Evolutionary conservation across 257 asterid genomes (phyloP), one percentile per base, ranked within the genome.

Genomic region (Catharanthus roseus): DNA sequence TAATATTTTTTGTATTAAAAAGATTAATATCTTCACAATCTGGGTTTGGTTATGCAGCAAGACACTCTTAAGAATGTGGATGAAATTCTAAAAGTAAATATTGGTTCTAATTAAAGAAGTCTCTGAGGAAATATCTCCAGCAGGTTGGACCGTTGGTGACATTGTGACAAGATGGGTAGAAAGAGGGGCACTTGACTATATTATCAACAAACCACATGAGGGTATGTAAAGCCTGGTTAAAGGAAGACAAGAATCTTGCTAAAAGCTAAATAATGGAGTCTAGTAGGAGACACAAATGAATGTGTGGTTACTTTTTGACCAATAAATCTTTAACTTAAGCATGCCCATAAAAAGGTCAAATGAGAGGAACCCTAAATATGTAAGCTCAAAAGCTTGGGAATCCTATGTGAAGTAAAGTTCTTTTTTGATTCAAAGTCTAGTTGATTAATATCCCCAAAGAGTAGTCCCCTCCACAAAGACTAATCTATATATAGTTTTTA

Each of bases 211-310:
- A 72, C 65, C 86, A 81, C 85, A 81, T 8, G 42, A 81, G 81
- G 82, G 63, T 63, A 70, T 72, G 74, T 80, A 86, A 89, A 86
- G 95, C 87, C 82, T 77, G 83, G 77, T 74, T 78, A 86, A 91
- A 91, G 95, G 66, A 83, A 75, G 82, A 74, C 95, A 85, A 85
- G 90, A 89, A 88, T 87, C 97, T 86, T 84, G 86, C 82, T 78
- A 86, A 90, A 91, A 89, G 93, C 93, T 73, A 89, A 75, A 76
- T 83, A 86, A 87, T 87, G 93, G 90, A 87, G 86, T 84, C 77
- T 85, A 85, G 87, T 80, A 84, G 85, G 81, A 85, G 82, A 88
- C 88, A 80, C 67, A 78, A 80, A 81, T 82, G 81, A 83, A 82
- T 84, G 79, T 71, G 77, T 81, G 75, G 80, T 89, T 79, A 77